Conservation (phyloP, 2,329 filamentous ascomycete genomes). For the Hymenoscyphus infarciens region DNA sequence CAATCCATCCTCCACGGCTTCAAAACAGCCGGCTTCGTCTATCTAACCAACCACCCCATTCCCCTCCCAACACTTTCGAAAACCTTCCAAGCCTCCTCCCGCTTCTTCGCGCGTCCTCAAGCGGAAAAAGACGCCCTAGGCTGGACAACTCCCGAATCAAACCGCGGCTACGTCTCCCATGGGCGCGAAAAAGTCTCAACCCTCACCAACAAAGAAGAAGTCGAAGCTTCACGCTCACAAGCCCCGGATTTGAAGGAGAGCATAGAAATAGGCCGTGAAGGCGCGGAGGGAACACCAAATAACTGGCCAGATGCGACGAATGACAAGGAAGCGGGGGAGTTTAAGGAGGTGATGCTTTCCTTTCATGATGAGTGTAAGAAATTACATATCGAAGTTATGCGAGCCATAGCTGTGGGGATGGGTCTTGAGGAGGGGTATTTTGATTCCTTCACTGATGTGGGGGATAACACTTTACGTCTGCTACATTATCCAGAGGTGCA, state of each 20-base stretch:
- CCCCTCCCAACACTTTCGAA: constrained; percentile 52
- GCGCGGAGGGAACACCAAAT: constrained; percentile 62
- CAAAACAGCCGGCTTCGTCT: constrained; percentile 83
- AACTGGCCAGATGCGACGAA: constrained; percentile 64
- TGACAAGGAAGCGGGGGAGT: constrained; percentile 51
- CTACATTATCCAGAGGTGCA: constrained; percentile 54
- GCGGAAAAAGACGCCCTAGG: constrained; percentile 61
- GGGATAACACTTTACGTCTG: constrained; percentile 58
- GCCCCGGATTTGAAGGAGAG: constrained; percentile 65
- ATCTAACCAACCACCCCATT: constrained; percentile 77
- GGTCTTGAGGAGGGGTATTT: constrained; percentile 70
- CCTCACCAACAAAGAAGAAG: constrained; percentile 21
- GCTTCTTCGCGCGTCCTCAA: constrained; percentile 61
- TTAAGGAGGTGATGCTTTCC: constrained; percentile 67
- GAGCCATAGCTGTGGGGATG: constrained; percentile 80
- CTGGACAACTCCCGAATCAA: constrained; percentile 70
- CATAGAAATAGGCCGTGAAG: constrained; percentile 61
- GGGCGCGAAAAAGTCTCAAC: constrained; percentile 31
- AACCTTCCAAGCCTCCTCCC: constrained; percentile 64
- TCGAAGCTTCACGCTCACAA: constrained; percentile 49
- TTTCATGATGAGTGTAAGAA: constrained; percentile 74
- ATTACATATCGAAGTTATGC: constrained; percentile 76
- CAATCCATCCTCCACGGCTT: constrained; percentile 74
- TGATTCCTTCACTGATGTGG: constrained; percentile 66
- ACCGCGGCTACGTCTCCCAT: constrained; percentile 66